Conservation (phyloP, 495 filamentous ascomycete species). For the Talaromyces liani region DNA sequence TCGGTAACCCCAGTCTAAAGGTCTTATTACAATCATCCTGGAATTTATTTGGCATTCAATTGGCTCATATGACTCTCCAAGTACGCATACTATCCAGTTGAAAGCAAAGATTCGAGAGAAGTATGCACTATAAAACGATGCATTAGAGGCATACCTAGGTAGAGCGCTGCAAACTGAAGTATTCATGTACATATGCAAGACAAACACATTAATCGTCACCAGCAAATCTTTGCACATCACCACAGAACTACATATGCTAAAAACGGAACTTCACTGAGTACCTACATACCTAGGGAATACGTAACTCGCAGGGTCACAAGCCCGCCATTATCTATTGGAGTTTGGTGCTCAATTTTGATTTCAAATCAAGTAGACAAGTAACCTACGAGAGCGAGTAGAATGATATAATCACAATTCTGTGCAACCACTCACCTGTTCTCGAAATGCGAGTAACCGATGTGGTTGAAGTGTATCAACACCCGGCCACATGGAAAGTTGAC, state of each 20-base stretch:
- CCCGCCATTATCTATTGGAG: not conserved
- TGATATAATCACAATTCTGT: not conserved
- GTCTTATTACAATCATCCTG: not conserved
- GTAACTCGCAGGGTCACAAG: not conserved
- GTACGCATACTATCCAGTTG: not conserved
- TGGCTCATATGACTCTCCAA: not conserved
- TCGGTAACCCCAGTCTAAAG: not conserved
- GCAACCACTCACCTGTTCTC: not conserved
- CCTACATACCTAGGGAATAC: not conserved
- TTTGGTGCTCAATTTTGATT: not conserved
- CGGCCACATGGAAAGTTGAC: not conserved
- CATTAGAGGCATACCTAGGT: too few species aligned
- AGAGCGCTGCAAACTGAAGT: too few species aligned
- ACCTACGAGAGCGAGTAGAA: not conserved
- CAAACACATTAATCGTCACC: not conserved
- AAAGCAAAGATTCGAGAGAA: not conserved
- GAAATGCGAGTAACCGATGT: not conserved
- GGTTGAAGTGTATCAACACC: not conserved
- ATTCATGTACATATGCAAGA: not conserved
- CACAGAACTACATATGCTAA: not conserved
- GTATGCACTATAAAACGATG: not conserved
- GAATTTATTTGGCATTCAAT: not conserved
- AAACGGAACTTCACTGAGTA: not conserved
- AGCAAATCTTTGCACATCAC: not conserved
- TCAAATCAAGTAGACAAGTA: not conserved